A percentile compares a stretch with the other conserved stretches of the same genome.
Evolutionary conservation across 2,329 filamentous ascomycete species (phyloP).

Genomic region (Chaetomium globosum): DNA sequence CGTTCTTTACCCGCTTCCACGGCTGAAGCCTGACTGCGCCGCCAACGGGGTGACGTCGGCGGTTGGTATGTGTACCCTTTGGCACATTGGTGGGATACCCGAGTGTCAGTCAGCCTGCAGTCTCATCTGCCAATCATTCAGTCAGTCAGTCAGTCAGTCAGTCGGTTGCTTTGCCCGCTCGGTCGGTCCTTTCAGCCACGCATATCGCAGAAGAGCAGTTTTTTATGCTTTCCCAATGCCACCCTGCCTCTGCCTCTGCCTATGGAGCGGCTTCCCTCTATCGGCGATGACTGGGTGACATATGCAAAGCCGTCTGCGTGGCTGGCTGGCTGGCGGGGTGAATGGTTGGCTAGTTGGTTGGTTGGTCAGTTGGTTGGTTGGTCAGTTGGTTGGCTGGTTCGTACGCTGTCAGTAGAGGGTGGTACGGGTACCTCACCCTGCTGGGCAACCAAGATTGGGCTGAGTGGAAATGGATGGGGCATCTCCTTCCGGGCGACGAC

Average conservation of each 20-base stretch:
- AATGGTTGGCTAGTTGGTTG: too few species aligned
- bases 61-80: background rate
- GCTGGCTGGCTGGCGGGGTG: background rate
- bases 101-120: background rate
- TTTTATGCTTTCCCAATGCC: background rate
- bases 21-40: background rate
- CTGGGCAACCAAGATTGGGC: conserved; percentile 4
- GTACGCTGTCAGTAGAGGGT: background rate
- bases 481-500: background rate
- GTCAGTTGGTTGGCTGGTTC: background rate
- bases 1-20: background rate
- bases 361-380: background rate
- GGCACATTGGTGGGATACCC: background rate
- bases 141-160: background rate
- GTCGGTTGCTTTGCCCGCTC: too few species aligned
- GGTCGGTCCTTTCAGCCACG: background rate
- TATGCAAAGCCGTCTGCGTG: background rate
- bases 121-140: background rate
- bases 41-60: background rate
- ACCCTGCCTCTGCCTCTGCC: background rate
- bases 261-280: background rate
- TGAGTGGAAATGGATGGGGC: background rate
- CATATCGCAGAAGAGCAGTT: background rate
- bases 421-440: conserved; percentile 2
- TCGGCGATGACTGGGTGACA: background rate